Evolutionary conservation across 495 filamentous ascomycete species (phyloP).

Genomic region (Neurospora tetraspora): DNA sequence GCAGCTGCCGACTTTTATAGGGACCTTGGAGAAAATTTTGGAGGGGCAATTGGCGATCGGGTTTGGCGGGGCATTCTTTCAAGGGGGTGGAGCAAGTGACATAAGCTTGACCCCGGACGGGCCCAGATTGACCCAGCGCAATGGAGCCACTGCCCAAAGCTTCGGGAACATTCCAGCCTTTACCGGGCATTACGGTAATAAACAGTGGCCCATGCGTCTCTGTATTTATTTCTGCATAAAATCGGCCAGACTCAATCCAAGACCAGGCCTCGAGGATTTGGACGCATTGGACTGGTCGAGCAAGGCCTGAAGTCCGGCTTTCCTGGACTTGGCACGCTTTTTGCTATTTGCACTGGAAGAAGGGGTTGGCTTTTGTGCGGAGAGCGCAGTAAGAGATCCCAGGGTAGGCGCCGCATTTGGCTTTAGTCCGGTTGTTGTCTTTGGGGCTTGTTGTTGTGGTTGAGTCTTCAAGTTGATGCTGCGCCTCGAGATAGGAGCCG

Average conservation of each 20-base stretch:
- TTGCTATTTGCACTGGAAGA: conserved; percentile 40
- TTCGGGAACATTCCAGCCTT: conserved; percentile 19
- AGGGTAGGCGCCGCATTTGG: background rate
- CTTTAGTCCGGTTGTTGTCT: conserved; percentile 36
- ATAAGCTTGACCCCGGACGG: background rate
- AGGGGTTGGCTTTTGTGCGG: conserved; percentile 9
- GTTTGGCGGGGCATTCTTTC: conserved; percentile 17
- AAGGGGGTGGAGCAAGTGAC: conserved; percentile 10
- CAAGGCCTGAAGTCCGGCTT: conserved; percentile 44
- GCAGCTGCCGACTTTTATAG: conserved; percentile 1
- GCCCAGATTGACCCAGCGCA: background rate
- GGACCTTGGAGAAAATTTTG: conserved; percentile 23
- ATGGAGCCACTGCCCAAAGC: conserved; percentile 2
- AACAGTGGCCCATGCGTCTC: background rate
- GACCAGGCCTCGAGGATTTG: conserved; percentile 22
- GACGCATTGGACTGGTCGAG: conserved; percentile 32
- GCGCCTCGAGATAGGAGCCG: conserved; percentile 23
- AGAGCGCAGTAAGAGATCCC: background rate
- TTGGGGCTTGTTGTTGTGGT: conserved; percentile 21
- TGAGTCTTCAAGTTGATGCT: conserved; percentile 6
- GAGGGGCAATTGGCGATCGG: conserved; percentile 20
- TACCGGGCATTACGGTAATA: background rate
- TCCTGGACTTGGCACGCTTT: conserved; percentile 43
- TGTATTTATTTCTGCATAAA: conserved; percentile 37
- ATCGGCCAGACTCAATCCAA: conserved; percentile 40